A percentile compares a stretch with the other conserved stretches of the same genome.
Conservation (phyloP, 441 rosid species). For the Dalechampia spathulata region DNA sequence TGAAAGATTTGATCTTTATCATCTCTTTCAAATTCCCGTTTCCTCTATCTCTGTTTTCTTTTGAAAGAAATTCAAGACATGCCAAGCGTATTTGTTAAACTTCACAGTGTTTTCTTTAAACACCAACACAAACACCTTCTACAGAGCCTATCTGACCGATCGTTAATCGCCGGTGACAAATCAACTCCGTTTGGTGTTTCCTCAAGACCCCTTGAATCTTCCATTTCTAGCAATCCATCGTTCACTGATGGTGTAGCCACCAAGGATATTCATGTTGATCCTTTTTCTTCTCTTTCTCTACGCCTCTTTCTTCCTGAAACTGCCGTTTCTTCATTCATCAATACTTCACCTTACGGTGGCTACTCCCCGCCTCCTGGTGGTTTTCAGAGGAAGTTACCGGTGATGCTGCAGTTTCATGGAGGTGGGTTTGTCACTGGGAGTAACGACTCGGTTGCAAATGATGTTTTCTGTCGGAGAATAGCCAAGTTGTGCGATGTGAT, state of each 20-base stretch:
- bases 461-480: constrained; percentile 74
- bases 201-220: constrained; percentile 68
- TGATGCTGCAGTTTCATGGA: constrained; percentile 89
- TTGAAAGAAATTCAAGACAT: constrained; percentile 31
- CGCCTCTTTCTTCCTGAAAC: constrained; percentile 88
- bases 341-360: constrained; percentile 40
- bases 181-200: constrained; percentile 55
- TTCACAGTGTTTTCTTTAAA: constrained; percentile 76
- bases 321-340: constrained; percentile 34
- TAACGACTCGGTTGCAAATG: constrained; percentile 75
- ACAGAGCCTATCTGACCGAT: constrained; percentile 46
- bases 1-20: background rate
- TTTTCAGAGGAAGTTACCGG: constrained; percentile 48
- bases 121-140: constrained; percentile 68
- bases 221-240: constrained; percentile 55
- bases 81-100: constrained; percentile 73
- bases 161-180: constrained; percentile 22
- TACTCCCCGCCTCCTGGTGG: constrained; percentile 51
- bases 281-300: constrained; percentile 60
- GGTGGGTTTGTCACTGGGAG: constrained; percentile 95
- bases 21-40: background rate
- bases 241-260: constrained; percentile 85
- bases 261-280: constrained; percentile 84
- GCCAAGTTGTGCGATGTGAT: constrained; percentile 73
- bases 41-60: background rate